These are phyloP conservation scores for barley (Hordeum vulgare) DNA, from an alignment of 176 grass and related monocot genomes.

Conservation along the genomic window DNA sequence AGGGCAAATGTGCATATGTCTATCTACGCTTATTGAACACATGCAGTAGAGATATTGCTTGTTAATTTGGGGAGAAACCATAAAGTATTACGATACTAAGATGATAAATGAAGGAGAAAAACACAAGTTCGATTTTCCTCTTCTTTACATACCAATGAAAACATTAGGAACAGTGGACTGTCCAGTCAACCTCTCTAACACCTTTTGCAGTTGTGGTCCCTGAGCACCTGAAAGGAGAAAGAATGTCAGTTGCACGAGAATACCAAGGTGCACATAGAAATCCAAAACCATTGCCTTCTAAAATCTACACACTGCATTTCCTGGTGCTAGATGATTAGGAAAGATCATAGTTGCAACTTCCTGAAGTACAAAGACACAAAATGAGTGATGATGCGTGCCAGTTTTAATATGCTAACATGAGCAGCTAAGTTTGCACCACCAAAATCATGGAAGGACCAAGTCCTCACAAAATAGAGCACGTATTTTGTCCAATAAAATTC, in stretches of 20 bases:
- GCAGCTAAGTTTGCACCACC: neutral
- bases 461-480: neutral
- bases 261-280: neutral
- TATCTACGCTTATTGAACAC: neutral
- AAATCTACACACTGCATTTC: neutral
- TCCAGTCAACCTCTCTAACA: slow-evolving; percentile 78
- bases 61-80: slow-evolving; percentile 6
- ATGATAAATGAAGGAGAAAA: neutral
- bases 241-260: slow-evolving; percentile 7
- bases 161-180: slow-evolving; percentile 90
- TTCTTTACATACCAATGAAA: slow-evolving; percentile 57
- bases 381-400: neutral
- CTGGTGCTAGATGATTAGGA: neutral
- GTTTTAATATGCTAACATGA: neutral
- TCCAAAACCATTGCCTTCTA: slow-evolving; percentile 2
- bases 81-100: neutral
- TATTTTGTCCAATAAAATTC: neutral
- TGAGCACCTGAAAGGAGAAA: slow-evolving; percentile 54
- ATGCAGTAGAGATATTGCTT: slow-evolving; percentile 4
- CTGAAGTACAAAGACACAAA: neutral
- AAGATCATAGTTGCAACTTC: neutral
- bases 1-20: neutral
- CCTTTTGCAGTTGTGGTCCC: slow-evolving; percentile 80
- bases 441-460: neutral
- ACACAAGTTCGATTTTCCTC: neutral